phyloP scores from a whole-genome alignment of 2,329 filamentous ascomycete genomes.

The Fusarium pseudograminearum region DNA sequence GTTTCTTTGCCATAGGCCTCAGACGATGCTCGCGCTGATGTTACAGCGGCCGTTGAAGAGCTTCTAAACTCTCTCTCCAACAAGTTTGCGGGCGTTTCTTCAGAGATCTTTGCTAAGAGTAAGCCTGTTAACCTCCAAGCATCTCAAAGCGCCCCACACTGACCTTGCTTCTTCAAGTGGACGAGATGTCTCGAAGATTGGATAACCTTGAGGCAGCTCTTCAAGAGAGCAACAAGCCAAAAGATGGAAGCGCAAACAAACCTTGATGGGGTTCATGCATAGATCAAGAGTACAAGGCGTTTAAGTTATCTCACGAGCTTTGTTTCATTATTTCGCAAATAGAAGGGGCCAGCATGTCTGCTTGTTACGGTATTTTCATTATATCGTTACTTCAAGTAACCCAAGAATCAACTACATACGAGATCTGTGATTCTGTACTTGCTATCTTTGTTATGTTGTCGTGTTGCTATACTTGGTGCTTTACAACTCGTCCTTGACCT shows the following conservation, averaged over 20 bases:
- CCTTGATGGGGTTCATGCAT: conserved; percentile 31
- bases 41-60: conserved; percentile 85
- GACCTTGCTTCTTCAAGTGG: conserved; percentile 71
- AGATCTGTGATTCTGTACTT: conserved; percentile 27
- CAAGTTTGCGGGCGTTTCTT: conserved; percentile 87
- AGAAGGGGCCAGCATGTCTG: conserved; percentile 20
- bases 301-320: conserved; percentile 31
- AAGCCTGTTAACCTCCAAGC: conserved; percentile 52
- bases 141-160: conserved; percentile 15
- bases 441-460: conserved; percentile 22
- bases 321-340: conserved; percentile 22
- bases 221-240: conserved; percentile 64
- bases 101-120: conserved; percentile 92
- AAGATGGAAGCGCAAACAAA: conserved; percentile 55
- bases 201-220: conserved; percentile 85
- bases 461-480: conserved; percentile 19
- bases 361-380: conserved; percentile 29
- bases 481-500: conserved; percentile 60
- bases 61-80: conserved; percentile 84
- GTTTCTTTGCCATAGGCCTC: conserved; percentile 48
- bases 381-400: conserved; percentile 34
- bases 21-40: conserved; percentile 69
- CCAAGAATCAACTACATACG: conserved; percentile 40
- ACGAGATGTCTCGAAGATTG: conserved; percentile 89
- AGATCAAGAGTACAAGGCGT: conserved; percentile 22